Conservation (phyloP, 1,139 yeast genomes). For the Nakaseomyces kungkrabaensis region DNA sequence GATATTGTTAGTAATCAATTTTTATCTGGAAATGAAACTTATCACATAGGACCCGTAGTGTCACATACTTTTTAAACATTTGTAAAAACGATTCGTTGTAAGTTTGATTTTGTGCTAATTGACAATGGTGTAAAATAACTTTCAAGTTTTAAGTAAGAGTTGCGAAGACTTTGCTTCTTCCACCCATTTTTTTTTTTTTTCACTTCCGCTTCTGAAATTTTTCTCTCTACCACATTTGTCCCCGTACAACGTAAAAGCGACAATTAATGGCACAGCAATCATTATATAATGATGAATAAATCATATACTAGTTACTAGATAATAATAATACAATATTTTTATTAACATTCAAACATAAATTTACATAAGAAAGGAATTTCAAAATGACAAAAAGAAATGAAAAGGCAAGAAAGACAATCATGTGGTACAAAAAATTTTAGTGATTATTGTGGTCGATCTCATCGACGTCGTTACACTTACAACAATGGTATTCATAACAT, state of each 20-base stretch:
- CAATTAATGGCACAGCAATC: background rate
- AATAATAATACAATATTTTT: background rate
- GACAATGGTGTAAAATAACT: too few species aligned
- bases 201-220: background rate
- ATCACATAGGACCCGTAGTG: background rate
- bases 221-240: background rate
- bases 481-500: background rate
- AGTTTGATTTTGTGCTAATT: background rate
- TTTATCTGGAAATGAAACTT: background rate
- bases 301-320: too few species aligned
- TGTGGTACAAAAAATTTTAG: background rate
- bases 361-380: too few species aligned
- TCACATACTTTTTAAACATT: slow-evolving; percentile 14
- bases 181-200: background rate
- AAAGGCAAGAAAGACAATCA: background rate
- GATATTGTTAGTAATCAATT: background rate
- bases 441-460: background rate
- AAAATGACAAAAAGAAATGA: background rate
- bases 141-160: too few species aligned
- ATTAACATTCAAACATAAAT: too few species aligned
- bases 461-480: background rate
- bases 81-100: background rate
- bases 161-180: too few species aligned
- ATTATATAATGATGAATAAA: too few species aligned
- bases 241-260: background rate